Conservation (phyloP, 1,284 basidiomycete genomes). For the Bjerkandera adusta region DNA sequence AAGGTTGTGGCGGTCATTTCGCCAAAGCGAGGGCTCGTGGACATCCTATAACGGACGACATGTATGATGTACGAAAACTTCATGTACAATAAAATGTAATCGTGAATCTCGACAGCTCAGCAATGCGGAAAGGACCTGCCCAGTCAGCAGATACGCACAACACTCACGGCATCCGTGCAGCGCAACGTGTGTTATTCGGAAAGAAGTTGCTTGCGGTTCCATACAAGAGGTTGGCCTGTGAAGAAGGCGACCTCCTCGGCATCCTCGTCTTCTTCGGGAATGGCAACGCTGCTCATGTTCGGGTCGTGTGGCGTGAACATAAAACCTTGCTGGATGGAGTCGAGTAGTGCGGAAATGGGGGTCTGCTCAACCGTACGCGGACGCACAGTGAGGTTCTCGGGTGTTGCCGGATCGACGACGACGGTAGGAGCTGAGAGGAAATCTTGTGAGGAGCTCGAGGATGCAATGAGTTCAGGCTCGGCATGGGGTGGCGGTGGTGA, state of each 20-base stretch:
- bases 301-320: constrained; percentile 53
- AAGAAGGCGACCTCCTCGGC: too few relatives aligned
- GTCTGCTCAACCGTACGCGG: constrained; percentile 37
- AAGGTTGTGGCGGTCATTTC: constrained; percentile 60
- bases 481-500: not conserved
- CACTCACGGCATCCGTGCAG: too few relatives aligned
- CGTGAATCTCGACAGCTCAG: too few relatives aligned
- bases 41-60: constrained; percentile 26
- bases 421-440: not conserved
- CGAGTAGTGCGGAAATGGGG: constrained; percentile 66
- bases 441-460: not conserved
- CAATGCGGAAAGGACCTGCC: too few relatives aligned
- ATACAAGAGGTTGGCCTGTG: too few relatives aligned
- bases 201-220: too few relatives aligned
- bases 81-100: not conserved
- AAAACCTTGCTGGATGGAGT: constrained; percentile 69
- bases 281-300: too few relatives aligned
- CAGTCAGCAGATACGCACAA: too few relatives aligned
- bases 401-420: constrained; percentile 14
- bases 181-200: too few relatives aligned
- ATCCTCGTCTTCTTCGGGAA: too few relatives aligned
- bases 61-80: not conserved
- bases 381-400: not conserved
- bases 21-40: constrained; percentile 37
- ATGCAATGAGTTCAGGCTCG: not conserved